These are phyloP conservation scores for Fusarium sulawesiense DNA, from an alignment of 2,329 filamentous ascomycete genomes.

Conservation along the genomic window DNA sequence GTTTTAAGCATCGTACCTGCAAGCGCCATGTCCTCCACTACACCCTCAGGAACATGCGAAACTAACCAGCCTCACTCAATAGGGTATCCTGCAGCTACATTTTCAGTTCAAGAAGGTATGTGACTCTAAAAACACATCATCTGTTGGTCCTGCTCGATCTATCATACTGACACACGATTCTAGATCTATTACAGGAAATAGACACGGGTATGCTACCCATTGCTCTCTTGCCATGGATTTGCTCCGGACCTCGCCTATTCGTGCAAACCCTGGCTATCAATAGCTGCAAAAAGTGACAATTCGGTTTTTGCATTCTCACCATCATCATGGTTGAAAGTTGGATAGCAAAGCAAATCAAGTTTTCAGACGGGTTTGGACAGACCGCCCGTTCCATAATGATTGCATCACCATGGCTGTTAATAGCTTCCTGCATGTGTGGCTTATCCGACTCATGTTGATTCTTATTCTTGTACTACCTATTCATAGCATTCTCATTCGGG, in stretches of 20 bases:
- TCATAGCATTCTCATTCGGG: slow-evolving; percentile 23
- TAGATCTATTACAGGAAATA: slow-evolving; percentile 69
- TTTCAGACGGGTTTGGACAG: slow-evolving; percentile 29
- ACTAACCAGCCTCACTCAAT: slow-evolving; percentile 42
- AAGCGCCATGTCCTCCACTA: slow-evolving; percentile 10
- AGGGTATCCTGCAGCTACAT: slow-evolving; percentile 95
- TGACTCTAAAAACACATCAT: slow-evolving; percentile 37
- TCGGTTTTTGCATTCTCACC: not conserved
- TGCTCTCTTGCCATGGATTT: not conserved
- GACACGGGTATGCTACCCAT: slow-evolving; percentile 21
- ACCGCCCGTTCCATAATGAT: slow-evolving; percentile 22
- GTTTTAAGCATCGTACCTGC: slow-evolving; percentile 10
- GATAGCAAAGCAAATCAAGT: slow-evolving; percentile 16
- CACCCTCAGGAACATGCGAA: slow-evolving; percentile 17
- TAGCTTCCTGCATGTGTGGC: slow-evolving; percentile 33
- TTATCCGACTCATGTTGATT: slow-evolving; percentile 30
- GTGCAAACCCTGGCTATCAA: slow-evolving; percentile 5
- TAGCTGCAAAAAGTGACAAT: slow-evolving; percentile 8
- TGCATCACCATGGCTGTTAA: slow-evolving; percentile 33
- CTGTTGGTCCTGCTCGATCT: slow-evolving; percentile 6
- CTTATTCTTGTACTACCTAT: slow-evolving; percentile 37
- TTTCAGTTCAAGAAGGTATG: slow-evolving; percentile 98
- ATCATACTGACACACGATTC: slow-evolving; percentile 42
- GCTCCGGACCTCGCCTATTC: slow-evolving; percentile 11
- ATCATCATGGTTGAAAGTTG: slow-evolving; percentile 10